Evolutionary conservation across 495 filamentous ascomycete species (phyloP).

Genomic region (Podospora pseudopauciseta): DNA sequence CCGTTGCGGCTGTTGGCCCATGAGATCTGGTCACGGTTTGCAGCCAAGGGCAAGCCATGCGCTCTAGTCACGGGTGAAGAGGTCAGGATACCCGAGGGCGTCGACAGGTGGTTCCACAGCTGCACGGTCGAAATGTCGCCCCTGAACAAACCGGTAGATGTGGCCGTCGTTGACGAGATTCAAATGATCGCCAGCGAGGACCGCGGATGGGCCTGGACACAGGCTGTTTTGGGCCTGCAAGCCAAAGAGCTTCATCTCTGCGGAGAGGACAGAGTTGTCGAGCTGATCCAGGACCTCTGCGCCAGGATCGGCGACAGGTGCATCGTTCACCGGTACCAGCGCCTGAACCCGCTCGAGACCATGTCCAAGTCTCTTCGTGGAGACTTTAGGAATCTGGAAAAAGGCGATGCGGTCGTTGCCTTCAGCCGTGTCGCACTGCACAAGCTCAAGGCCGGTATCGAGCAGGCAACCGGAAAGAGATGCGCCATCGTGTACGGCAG

Average conservation of each 20-base stretch:
- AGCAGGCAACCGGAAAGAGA: conserved; percentile 66
- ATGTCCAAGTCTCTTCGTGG: conserved; percentile 59
- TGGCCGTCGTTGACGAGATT: conserved; percentile 96
- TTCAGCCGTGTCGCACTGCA: conserved; percentile 85
- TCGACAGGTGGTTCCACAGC: conserved; percentile 57
- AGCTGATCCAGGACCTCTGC: conserved; percentile 75
- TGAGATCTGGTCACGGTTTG: conserved; percentile 82
- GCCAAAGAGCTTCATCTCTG: conserved; percentile 91
- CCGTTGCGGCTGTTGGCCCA: conserved; percentile 88
- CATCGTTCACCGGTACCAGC: conserved; percentile 73
- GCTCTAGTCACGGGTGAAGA: conserved; percentile 92
- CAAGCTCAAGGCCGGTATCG: conserved; percentile 71
- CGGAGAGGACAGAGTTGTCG: conserved; percentile 79
- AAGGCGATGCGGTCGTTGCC: conserved; percentile 84
- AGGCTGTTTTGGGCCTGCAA: conserved; percentile 79
- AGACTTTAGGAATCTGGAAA: conserved; percentile 62
- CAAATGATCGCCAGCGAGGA: conserved; percentile 81
- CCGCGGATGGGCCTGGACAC: conserved; percentile 96
- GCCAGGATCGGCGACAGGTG: conserved; percentile 78
- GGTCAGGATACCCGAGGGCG: conserved; percentile 53
- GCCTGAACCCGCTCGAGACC: conserved; percentile 72
- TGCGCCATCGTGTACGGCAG: conserved; percentile 92
- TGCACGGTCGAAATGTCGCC: conserved; percentile 98
- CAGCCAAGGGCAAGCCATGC: conserved; percentile 67
- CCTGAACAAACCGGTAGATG: conserved; percentile 65